Percentiles rank a stretch among this genome's conserved stretches.
These are phyloP conservation scores for Conoideocrella luteorostrata DNA, from an alignment of 2,329 filamentous ascomycete species.

Conservation along the genomic window DNA sequence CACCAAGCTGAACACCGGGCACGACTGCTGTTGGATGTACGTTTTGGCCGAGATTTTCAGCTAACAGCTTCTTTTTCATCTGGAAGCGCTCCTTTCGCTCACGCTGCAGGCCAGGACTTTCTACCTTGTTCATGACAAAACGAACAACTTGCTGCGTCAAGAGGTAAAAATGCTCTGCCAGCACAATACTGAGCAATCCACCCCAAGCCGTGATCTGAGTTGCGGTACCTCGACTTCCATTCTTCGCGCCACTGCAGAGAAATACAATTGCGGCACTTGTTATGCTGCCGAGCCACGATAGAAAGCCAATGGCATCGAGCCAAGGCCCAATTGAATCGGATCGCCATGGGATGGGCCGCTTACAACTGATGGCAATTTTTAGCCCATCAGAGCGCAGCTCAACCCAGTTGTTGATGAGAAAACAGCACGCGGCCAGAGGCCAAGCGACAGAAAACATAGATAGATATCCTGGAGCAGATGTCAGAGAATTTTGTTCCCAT, in stretches of 20 bases:
- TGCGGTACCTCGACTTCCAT: constrained; percentile 60
- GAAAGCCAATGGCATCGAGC: constrained; percentile 76
- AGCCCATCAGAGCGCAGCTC: constrained; percentile 89
- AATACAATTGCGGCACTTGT: constrained; percentile 85
- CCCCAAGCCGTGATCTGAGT: constrained; percentile 72
- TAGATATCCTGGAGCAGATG: constrained; percentile 61
- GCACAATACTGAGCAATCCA: constrained; percentile 72
- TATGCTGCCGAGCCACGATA: constrained; percentile 90
- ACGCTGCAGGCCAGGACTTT: constrained; percentile 79
- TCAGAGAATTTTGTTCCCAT: constrained; percentile 1
- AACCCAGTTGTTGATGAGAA: constrained; percentile 93
- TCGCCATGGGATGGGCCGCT: constrained; percentile 82
- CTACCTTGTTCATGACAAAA: constrained; percentile 68
- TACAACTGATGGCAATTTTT: constrained; percentile 87
- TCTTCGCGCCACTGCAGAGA: constrained; percentile 68
- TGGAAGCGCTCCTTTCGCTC: constrained; percentile 76
- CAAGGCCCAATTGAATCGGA: constrained; percentile 93
- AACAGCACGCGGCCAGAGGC: constrained; percentile 85
- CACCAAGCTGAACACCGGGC: constrained; percentile 43
- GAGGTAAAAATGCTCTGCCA: constrained; percentile 89
- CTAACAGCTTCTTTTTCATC: constrained; percentile 71
- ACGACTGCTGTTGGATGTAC: constrained; percentile 41
- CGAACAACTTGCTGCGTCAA: constrained; percentile 66
- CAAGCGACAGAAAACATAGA: constrained; percentile 89
- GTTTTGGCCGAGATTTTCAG: constrained; percentile 60